Evolutionary conservation across 805 yeast species (phyloP).

Genomic region (Grigorovia humatica): DNA sequence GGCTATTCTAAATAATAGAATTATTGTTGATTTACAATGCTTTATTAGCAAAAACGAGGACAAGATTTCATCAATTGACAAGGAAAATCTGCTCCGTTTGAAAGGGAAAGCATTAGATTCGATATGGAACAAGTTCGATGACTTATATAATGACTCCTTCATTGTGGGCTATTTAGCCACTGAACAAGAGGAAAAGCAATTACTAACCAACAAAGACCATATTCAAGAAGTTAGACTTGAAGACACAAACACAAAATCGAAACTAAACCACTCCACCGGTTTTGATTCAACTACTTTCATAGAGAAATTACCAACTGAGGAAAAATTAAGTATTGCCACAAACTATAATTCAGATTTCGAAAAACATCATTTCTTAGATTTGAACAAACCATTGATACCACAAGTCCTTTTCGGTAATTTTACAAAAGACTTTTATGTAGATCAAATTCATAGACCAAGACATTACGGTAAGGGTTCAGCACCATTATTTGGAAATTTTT

Average conservation of each 20-base stretch:
- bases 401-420: conserved; percentile 73
- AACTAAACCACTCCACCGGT: no score
- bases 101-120: conserved; percentile 72
- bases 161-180: conserved; percentile 80
- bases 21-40: conserved; percentile 62
- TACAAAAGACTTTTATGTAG: conserved; percentile 81
- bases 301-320: conserved; percentile 59
- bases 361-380: conserved; percentile 79
- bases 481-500: conserved; percentile 85
- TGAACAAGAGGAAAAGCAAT: conserved; percentile 60
- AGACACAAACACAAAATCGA: conserved; percentile 15
- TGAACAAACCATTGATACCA: conserved; percentile 65
- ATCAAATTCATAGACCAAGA: conserved; percentile 95
- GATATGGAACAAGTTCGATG: conserved; percentile 80
- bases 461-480: conserved; percentile 98
- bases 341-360: conserved; percentile 61
- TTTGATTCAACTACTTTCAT: conserved; percentile 46
- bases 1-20: conserved; percentile 73
- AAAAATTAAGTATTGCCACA: conserved; percentile 64
- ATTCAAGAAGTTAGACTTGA: conserved; percentile 50
- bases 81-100: conserved; percentile 55
- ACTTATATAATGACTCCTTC: conserved; percentile 71
- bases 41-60: not conserved
- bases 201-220: conserved; percentile 49
- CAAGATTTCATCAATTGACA: conserved; percentile 59